Conservation (phyloP, 805 yeast genomes). For the Zygotorulaspora florentina region DNA sequence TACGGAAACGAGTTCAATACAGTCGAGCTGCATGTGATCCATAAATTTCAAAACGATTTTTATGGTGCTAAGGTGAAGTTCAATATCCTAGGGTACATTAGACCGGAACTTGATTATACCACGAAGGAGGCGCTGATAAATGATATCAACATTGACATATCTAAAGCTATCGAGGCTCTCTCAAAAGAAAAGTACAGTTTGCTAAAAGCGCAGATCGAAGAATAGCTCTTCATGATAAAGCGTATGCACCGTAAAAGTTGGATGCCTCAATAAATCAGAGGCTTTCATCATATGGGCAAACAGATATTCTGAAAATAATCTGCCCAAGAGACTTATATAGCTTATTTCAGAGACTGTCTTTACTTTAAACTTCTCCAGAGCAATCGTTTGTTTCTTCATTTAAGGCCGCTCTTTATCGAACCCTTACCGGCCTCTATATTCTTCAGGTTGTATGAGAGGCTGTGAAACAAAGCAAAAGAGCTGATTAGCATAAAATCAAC, state of each 20-base stretch:
- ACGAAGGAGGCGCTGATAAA: slow-evolving; percentile 77
- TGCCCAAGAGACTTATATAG: too few relatives aligned
- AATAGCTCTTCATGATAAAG: neutral
- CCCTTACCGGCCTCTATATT: too few relatives aligned
- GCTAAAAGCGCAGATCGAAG: slow-evolving; percentile 3
- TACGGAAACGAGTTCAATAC: slow-evolving; percentile 75
- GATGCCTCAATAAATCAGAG: neutral
- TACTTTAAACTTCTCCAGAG: too few relatives aligned
- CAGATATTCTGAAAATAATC: too few relatives aligned
- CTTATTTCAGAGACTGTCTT: too few relatives aligned
- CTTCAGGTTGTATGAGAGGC: too few relatives aligned
- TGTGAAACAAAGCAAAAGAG: too few relatives aligned
- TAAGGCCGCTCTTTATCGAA: too few relatives aligned
- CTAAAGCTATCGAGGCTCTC: slow-evolving; percentile 46
- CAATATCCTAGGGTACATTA: slow-evolving; percentile 76
- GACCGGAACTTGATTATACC: slow-evolving; percentile 86
- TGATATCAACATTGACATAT: slow-evolving; percentile 79
- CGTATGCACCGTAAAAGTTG: neutral
- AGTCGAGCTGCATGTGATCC: slow-evolving; percentile 83
- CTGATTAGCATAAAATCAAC: too few relatives aligned
- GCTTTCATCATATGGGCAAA: too few relatives aligned
- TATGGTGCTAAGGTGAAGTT: slow-evolving; percentile 78
- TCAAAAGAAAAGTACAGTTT: slow-evolving; percentile 2
- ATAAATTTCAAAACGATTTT: slow-evolving; percentile 60
- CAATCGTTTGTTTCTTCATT: too few relatives aligned